Evolutionary conservation across 2,329 filamentous ascomycete genomes (phyloP), one percentile per base, ranked within the genome.

Genomic region (Ophiostoma tasmaniense): DNA sequence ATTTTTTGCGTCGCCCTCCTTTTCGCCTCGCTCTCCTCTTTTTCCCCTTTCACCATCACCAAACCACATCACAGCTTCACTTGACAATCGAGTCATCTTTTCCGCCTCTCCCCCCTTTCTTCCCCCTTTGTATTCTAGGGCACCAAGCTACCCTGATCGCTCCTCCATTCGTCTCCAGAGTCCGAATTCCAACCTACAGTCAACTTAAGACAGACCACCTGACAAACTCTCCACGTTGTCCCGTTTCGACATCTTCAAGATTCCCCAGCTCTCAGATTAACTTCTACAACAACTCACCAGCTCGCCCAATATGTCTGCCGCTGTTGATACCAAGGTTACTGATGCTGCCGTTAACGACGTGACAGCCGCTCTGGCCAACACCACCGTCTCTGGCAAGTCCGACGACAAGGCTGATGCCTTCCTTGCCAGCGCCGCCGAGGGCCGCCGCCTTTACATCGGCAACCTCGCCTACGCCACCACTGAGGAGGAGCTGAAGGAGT

Each of bases 381-480:
- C 88, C 79, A 86, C 86, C 81, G 86, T 91, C 82, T 83, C 87
- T 78, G 80, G 79, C 77, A 83, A 83, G 80, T 74, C 78, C 74
- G 80, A 81, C 78, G 82, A 84, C 74, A 83, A 84, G 77, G 87
- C 90, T 83, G 93, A 97, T 81, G 93, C 93, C 81, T 93, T 95
- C 79, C 90, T 95, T 81, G 92, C 93, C 83, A 97, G 93, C 85
- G 95, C 95, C 82, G 93, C 94, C 82, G 95, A 99, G 87, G 94
- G 95, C 82, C 92, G 95, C 86, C 92, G 95, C 85, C 90, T 99
- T 78, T 99, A 99, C 86, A 98, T 99, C 86, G 95, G 95, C 87
- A 99, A 99, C 87, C 91, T 99, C 89, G 95, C 95, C 79, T 99
- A 99, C 83, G 93, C 94, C 90, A 98, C 95, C 89, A 97, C 93